Conservation (phyloP, 2,329 filamentous ascomycete species). For the Diplodia corticola region DNA sequence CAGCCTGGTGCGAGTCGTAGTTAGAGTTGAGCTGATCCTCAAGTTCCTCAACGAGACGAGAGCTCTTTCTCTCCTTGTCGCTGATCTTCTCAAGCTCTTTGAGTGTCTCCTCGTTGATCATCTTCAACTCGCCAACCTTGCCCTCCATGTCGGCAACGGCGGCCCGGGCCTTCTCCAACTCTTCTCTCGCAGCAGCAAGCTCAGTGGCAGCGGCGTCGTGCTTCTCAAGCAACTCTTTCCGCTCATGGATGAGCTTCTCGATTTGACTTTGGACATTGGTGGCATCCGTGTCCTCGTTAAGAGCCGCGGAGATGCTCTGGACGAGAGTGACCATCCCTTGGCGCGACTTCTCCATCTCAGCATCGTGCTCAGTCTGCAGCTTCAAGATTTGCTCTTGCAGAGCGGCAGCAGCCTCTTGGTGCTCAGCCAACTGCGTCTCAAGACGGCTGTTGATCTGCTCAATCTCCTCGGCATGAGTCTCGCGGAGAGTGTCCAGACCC, state of each 20-base stretch:
- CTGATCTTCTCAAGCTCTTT: conserved; percentile 59
- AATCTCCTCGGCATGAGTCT: conserved; percentile 58
- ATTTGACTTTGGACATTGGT: conserved; percentile 46
- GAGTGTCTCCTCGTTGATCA: conserved; percentile 55
- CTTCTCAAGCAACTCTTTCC: conserved; percentile 45
- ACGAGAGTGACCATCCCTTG: conserved; percentile 60
- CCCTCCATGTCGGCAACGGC: conserved; percentile 44
- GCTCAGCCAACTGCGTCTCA: conserved; percentile 35
- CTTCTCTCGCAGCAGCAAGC: conserved; percentile 43
- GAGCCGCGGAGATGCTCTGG: conserved; percentile 61
- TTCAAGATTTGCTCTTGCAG: conserved; percentile 36
- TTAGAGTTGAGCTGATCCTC: conserved; percentile 95
- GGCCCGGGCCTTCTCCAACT: conserved; percentile 44
- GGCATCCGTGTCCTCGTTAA: conserved; percentile 62
- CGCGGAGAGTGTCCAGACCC: conserved; percentile 54
- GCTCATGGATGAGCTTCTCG: conserved; percentile 46
- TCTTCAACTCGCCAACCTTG: conserved; percentile 48
- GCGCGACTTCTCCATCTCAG: conserved; percentile 61
- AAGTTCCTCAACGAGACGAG: conserved; percentile 87
- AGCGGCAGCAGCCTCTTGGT: conserved; percentile 34
- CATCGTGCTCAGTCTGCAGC: conserved; percentile 46
- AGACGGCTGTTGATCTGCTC: conserved; percentile 37
- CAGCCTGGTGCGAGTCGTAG: conserved; percentile 87
- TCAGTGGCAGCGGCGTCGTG: conserved; percentile 47
- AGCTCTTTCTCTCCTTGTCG: conserved; percentile 82